phyloP scores from a whole-genome alignment of 2,329 filamentous ascomycete species.

The Aspergillus candidus region DNA sequence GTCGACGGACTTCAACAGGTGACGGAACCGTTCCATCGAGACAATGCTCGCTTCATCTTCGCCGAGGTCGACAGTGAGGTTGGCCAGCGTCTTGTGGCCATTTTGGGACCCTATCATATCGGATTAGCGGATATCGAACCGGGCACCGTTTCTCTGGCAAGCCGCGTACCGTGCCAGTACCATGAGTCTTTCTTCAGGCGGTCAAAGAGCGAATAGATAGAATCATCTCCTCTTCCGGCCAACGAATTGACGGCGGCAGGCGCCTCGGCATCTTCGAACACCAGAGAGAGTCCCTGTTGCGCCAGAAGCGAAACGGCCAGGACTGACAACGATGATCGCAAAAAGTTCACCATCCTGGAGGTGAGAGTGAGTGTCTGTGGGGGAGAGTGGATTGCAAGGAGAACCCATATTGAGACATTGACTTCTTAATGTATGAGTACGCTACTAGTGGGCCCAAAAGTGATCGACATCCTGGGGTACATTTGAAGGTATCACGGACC shows the following conservation, averaged over 20 bases:
- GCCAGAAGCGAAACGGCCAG: slow-evolving; percentile 10
- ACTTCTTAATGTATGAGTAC: no score
- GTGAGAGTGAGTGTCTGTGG: background rate
- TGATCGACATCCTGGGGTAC: no score
- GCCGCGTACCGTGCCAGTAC: slow-evolving; percentile 16
- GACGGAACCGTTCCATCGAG: slow-evolving; percentile 13
- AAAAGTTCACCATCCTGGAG: slow-evolving; percentile 13
- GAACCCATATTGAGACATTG: background rate
- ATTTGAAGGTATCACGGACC: no score
- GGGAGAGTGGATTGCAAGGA: background rate
- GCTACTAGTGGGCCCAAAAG: no score
- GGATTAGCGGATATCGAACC: background rate
- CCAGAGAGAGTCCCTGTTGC: slow-evolving; percentile 11
- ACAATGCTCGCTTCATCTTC: slow-evolving; percentile 14
- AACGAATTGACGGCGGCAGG: slow-evolving; percentile 2
- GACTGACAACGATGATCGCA: slow-evolving; percentile 12
- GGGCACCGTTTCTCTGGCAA: background rate
- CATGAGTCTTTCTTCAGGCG: slow-evolving; percentile 12
- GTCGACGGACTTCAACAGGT: slow-evolving; percentile 10
- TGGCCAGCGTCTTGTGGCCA: slow-evolving; percentile 12
- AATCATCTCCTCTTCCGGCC: slow-evolving; percentile 1
- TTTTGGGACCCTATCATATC: slow-evolving; percentile 8
- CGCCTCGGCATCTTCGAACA: slow-evolving; percentile 10
- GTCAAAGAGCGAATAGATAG: slow-evolving; percentile 10
- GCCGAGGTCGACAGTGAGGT: slow-evolving; percentile 13